These are phyloP conservation scores for Forsythia suspensa DNA, from an alignment of 257 asterid genomes.

Conservation along the genomic window DNA sequence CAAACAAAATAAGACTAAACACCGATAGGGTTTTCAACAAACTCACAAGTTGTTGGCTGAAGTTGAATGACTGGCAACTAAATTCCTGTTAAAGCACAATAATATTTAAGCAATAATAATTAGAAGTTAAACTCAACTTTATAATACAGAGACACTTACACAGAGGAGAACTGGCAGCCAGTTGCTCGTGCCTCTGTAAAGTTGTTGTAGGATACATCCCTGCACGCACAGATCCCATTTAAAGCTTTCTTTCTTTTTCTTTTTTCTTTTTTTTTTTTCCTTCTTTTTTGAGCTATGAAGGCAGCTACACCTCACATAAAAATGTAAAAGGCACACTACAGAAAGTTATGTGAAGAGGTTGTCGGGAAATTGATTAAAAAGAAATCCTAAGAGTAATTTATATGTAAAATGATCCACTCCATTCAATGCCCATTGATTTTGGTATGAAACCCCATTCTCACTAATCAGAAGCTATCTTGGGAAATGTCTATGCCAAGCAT, in stretches of 20 bases:
- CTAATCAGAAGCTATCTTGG: not conserved
- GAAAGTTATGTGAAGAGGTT: not conserved
- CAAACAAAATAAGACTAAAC: not conserved
- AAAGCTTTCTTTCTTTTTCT: not conserved
- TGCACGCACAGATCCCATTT: constrained; percentile 35
- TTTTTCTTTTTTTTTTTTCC: not conserved
- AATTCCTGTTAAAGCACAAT: constrained; percentile 53
- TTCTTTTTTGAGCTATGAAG: not conserved
- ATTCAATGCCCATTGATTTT: not conserved
- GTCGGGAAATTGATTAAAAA: not conserved
- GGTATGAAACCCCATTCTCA: not conserved
- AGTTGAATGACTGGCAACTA: constrained; percentile 69
- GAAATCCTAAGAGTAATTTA: not conserved
- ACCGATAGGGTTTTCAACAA: constrained; percentile 12
- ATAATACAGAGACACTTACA: constrained; percentile 45
- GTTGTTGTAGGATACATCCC: constrained; percentile 86
- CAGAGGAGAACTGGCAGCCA: constrained; percentile 41
- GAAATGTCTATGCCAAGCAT: not conserved
- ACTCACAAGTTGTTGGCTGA: constrained; percentile 63
- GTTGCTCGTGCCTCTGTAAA: constrained; percentile 40
- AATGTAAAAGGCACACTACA: not conserved
- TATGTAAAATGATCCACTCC: not conserved
- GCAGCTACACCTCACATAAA: not conserved
- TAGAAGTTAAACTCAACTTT: not conserved
- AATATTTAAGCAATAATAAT: constrained; percentile 16